Conservation (phyloP, 2,329 filamentous ascomycete genomes). For the Claviceps monticola region DNA sequence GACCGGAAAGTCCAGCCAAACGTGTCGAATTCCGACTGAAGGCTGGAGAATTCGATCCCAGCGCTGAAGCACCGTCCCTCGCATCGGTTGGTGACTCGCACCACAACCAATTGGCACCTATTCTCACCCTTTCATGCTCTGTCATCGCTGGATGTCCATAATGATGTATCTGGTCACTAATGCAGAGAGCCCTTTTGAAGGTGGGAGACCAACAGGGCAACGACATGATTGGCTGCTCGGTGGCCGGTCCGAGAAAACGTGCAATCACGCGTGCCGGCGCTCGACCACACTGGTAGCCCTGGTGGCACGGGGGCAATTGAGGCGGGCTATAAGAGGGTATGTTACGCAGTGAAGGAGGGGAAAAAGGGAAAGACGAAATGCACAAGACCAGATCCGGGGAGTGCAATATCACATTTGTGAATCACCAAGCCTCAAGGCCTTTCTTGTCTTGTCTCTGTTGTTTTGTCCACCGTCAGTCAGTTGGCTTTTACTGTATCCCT, state of each 20-base stretch:
- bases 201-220: not conserved
- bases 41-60: not conserved
- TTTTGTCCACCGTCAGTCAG: too few relatives aligned
- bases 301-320: not conserved
- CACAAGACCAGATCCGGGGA: not conserved
- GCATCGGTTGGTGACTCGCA: not conserved
- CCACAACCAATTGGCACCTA: not conserved
- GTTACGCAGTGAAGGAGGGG: not conserved
- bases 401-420: not conserved
- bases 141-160: not conserved
- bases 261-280: not conserved
- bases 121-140: not conserved
- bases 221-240: not conserved
- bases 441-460: not conserved
- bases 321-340: not conserved
- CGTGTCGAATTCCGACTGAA: not conserved
- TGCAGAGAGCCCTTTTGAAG: not conserved
- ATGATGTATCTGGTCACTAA: not conserved
- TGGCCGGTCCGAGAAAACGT: not conserved
- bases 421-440: not conserved
- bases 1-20: conserved; percentile 2
- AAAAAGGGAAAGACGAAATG: not conserved
- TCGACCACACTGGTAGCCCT: not conserved
- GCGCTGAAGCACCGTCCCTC: not conserved
- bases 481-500: too few relatives aligned